These are phyloP conservation scores for Vitis amurensis DNA, from an alignment of 164 flowering plant genomes.

Conservation along the genomic window DNA sequence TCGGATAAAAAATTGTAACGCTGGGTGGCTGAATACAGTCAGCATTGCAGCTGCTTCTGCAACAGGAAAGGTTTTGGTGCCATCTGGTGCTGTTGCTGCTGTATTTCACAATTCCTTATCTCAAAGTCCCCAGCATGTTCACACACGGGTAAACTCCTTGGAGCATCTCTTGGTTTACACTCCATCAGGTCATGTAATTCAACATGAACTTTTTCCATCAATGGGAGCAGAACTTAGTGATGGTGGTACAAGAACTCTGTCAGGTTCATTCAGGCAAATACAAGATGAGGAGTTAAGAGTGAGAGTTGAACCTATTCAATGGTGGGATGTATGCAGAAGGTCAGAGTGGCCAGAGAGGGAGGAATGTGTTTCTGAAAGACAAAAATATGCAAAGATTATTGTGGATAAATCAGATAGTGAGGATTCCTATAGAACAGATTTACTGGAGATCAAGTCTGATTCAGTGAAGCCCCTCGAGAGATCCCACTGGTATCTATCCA, in stretches of 20 bases:
- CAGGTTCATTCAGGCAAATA: constrained; percentile 35
- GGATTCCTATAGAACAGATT: constrained; percentile 21
- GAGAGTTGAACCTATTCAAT: constrained; percentile 73
- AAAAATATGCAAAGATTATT: constrained; percentile 26
- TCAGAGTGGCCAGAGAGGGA: constrained; percentile 80
- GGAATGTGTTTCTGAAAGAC: constrained; percentile 43
- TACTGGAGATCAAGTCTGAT: constrained; percentile 15
- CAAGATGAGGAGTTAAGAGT: constrained; percentile 74
- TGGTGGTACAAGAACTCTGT: constrained; percentile 32
- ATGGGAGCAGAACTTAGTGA: constrained; percentile 45
- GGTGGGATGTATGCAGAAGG: constrained; percentile 95
- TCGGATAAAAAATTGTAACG: constrained; percentile 66
- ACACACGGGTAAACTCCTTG: constrained; percentile 37
- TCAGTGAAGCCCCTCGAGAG: constrained; percentile 42
- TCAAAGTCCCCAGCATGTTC: constrained; percentile 28
- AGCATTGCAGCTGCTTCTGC: constrained; percentile 70
- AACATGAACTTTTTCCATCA: constrained; percentile 67
- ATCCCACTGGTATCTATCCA: constrained; percentile 68
- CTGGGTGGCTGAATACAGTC: constrained; percentile 77
- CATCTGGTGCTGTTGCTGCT: constrained; percentile 89
- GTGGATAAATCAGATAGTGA: constrained; percentile 36
- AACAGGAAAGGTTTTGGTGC: constrained; percentile 60
- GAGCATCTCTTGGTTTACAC: constrained; percentile 86
- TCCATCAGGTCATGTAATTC: constrained; percentile 82
- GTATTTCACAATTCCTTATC: constrained; percentile 64